phyloP scores from a whole-genome alignment of 345 rosid species.

The Sonneratia caseolaris region DNA sequence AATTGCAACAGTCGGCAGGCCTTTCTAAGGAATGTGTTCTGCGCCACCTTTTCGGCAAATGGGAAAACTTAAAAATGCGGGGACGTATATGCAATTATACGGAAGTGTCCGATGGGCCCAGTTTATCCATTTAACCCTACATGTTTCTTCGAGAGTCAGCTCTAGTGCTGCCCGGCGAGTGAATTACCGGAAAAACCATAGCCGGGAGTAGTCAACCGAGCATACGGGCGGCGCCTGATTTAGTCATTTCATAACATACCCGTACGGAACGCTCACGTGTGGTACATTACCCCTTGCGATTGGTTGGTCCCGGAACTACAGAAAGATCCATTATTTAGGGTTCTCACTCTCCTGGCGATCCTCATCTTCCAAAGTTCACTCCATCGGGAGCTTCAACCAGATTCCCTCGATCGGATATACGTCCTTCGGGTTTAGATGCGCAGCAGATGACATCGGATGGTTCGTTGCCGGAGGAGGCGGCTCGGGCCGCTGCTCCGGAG shows the following conservation, averaged over 20 bases:
- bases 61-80: background rate
- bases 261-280: background rate
- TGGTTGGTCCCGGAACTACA: background rate
- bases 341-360: background rate
- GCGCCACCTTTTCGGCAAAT: background rate
- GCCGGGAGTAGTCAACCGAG: background rate
- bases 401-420: background rate
- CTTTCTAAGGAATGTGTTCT: background rate
- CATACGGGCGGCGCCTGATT: background rate
- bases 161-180: background rate
- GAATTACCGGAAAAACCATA: conserved; percentile 2
- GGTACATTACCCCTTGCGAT: background rate
- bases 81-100: background rate
- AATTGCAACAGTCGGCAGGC: background rate
- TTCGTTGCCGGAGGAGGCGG: conserved; percentile 13
- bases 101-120: background rate
- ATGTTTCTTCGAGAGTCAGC: background rate
- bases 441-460: conserved; percentile 68
- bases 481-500: conserved; percentile 32
- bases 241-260: background rate
- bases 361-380: background rate
- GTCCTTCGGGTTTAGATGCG: conserved; percentile 4
- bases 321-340: conserved; percentile 1
- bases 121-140: conserved; percentile 2
- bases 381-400: background rate